Evolutionary conservation across 352 stramenopile species (phyloP), one percentile per base, ranked within the genome.

Genomic region (Phytophthora rubi): DNA sequence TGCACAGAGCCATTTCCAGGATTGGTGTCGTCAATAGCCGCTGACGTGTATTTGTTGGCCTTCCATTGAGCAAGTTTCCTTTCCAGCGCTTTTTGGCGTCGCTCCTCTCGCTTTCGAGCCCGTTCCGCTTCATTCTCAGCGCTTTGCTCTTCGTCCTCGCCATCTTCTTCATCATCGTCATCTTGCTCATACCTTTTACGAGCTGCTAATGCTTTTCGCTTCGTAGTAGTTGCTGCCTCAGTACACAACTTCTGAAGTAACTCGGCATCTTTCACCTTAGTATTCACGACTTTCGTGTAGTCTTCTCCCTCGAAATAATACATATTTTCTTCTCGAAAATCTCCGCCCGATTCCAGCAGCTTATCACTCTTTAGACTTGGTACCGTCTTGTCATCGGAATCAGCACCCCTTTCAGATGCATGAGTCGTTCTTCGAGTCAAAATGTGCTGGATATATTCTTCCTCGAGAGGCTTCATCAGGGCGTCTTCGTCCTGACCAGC

Each of bases 261-360:
- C 47, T 79, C 62, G 13, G 71, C 63, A 65, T 91, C 81, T 64
- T 82, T 75, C 4, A 35, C 53, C 45, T 82, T 88, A 5, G 53
- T 62, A 48, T 51, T 76, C 47, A 76, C 57, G 3, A 69, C 70
- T 15, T 78, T 83, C 16, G 79, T 83, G 56, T 92, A 92, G 59
- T 94, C 85, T 68, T 89, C 79, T 23, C 86, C 86, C 55, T 94
- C 85, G 68, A 92, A 94, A 54, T 91, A 93, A 70, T 94, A 92
- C 82, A 94, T 94, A 45, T 93, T 92, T 30, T 92, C 86, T 51
- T 91, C 86, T 5, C 65, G 72, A 26, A 92, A 82, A 59, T 91
- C 83, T 8, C 82, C 82, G 52, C 79, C 83, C 0, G 79, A 80
- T 30, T 85, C 78, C 4, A 83, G 76, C 21, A 92, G 57, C 7